Evolutionary conservation across 2,329 filamentous ascomycete species (phyloP), one percentile per base, ranked within the genome.

Genomic region (Seiridium unicorne): DNA sequence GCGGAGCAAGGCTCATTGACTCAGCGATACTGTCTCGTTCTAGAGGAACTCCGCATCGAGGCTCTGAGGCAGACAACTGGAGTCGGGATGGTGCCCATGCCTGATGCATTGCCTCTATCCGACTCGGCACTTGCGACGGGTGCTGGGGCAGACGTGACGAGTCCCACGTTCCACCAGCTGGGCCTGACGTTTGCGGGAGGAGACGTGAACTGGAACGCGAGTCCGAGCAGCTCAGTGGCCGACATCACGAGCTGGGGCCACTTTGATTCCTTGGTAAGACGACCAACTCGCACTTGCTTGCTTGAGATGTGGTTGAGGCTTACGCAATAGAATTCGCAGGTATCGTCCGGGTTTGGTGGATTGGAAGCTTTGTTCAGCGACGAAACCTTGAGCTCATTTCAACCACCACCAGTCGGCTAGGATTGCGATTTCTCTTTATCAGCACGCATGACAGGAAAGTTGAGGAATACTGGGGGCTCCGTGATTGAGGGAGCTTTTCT

Each of bases 241-340:
- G 66, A 69, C 47, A 63, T 58, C 55, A 60, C 67, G 7, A 66
- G 64, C 13, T 69, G 68, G 68, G 68, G 64, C n/a, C 66, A 69
- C 44, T 70, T 70, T 47, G 65, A 63, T 13, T 65, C 65, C 6
- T 65, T 70, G 64, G 64, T 70, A 55, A 9, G 51, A 42, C 26
- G 35, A n/a, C 34, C 35, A 13, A 4, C 11, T 35, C 10, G 9
- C 10, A 40, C 32, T 11, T 51, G 10, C 26, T 46, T 18, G 6
- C 2, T 46, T 13, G 2, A 46, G 1, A 13, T 18, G 44, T 46
- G 26, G n/a, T 35, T 36, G 4, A 35, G 18, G 32, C 49, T 53
- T n/a, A 36, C 18, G 3, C n/a, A 7, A 26, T 40, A 2, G 49
- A 10, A 11, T 53, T 18, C 26, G 8, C 8, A 53, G 49, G 49